These are phyloP conservation scores for Suhomyces guaymorum DNA, from an alignment of 1,139 yeast genomes.

Conservation along the genomic window DNA sequence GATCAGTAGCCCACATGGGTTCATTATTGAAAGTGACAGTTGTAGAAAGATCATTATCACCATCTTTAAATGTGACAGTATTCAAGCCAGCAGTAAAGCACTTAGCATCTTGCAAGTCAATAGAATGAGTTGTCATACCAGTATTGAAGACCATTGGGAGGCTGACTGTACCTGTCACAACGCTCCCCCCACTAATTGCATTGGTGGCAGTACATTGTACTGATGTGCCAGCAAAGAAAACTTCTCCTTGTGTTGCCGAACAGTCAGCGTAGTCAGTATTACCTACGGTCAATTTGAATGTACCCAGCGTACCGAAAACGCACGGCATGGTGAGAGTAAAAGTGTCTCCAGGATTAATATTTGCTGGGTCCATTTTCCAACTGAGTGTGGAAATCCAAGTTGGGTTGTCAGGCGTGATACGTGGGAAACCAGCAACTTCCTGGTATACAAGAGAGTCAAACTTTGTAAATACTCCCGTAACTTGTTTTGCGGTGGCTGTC, in stretches of 20 bases:
- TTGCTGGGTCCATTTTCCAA: constrained; percentile 26
- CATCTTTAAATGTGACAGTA: constrained; percentile 31
- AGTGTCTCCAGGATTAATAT: constrained; percentile 29
- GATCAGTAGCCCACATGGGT: constrained; percentile 3
- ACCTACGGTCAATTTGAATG: background rate
- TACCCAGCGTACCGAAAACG: constrained; percentile 18
- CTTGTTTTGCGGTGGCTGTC: constrained; percentile 6
- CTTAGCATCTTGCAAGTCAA: constrained; percentile 24
- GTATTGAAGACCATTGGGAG: constrained; percentile 31
- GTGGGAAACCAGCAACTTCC: no score
- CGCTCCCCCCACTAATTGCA: constrained; percentile 15
- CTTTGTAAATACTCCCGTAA: constrained; percentile 21
- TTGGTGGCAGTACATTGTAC: constrained; percentile 27
- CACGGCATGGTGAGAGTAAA: constrained; percentile 31
- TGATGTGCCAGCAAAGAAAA: constrained; percentile 24
- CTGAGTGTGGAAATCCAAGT: constrained; percentile 26
- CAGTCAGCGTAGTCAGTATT: constrained; percentile 28
- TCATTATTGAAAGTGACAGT: constrained; percentile 18
- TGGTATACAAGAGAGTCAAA: constrained; percentile 14
- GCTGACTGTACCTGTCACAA: constrained; percentile 24
- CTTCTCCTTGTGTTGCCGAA: constrained; percentile 25
- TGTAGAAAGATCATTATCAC: constrained; percentile 21
- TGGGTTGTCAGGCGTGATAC: background rate
- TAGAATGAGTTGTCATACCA: constrained; percentile 24
- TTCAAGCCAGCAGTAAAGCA: constrained; percentile 27